These are phyloP conservation scores for Dysphania ambrosioides DNA, from an alignment of 148 eudicot genomes.

Conservation along the genomic window DNA sequence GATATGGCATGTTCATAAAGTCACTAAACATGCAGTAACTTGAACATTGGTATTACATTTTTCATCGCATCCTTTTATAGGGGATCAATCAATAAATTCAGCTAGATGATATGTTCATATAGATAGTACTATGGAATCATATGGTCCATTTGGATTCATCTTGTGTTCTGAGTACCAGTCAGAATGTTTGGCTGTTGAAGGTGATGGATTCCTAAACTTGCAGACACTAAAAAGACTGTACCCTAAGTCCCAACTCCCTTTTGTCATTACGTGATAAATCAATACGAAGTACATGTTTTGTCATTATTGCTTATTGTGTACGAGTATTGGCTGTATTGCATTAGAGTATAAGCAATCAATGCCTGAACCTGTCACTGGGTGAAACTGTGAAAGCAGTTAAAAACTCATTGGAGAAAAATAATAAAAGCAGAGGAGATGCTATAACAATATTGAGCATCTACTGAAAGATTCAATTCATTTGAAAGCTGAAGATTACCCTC, in stretches of 20 bases:
- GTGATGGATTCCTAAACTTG: not conserved
- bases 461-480: not conserved
- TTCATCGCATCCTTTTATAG: not conserved
- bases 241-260: no score
- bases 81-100: not conserved
- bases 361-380: not conserved
- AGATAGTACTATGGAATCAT: not conserved
- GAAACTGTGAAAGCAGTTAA: no score
- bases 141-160: not conserved
- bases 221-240: not conserved
- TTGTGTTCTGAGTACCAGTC: not conserved
- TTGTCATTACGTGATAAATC: no score
- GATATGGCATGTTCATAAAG: no score
- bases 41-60: not conserved
- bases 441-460: not conserved
- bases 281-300: no score
- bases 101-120: not conserved
- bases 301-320: no score
- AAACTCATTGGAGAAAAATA: not conserved
- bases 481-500: conserved; percentile 9
- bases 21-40: not conserved
- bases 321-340: no score
- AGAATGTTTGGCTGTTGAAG: not conserved
- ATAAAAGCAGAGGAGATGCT: not conserved
- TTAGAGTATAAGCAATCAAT: not conserved